phyloP scores from a whole-genome alignment of 768 basidiomycete genomes.

The Steccherinum ochraceum region DNA sequence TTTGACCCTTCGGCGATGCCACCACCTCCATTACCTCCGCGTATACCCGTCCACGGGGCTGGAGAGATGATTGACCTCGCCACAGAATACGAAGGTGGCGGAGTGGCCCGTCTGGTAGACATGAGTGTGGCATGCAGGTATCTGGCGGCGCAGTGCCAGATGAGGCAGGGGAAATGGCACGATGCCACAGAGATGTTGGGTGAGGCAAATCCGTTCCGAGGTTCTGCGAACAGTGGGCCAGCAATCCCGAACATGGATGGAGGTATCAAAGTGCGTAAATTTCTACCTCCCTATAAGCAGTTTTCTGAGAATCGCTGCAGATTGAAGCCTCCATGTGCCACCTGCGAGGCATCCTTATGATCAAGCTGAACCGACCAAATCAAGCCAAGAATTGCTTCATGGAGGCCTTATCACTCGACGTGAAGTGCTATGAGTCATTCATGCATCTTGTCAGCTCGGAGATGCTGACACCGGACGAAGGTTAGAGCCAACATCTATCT shows the following conservation, averaged over 20 bases:
- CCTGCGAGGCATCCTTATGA: constrained; percentile 87
- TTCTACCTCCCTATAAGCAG: background rate
- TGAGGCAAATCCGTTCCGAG: constrained; percentile 83
- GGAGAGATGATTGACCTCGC: constrained; percentile 67
- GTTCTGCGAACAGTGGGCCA: constrained; percentile 59
- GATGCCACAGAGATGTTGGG: constrained; percentile 92
- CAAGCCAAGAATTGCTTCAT: constrained; percentile 93
- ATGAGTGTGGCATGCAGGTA: constrained; percentile 95
- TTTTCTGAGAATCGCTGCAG: constrained; percentile 30
- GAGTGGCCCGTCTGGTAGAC: constrained; percentile 75
- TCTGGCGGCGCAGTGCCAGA: constrained; percentile 93
- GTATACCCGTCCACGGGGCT: constrained; percentile 62
- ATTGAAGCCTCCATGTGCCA: constrained; percentile 98
- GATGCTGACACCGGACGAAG: constrained; percentile 96
- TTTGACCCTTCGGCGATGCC: constrained; percentile 9
- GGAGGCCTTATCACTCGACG: constrained; percentile 91
- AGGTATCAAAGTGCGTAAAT: constrained; percentile 76
- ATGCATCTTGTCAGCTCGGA: constrained; percentile 84
- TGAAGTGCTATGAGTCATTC: constrained; percentile 96
- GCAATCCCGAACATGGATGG: constrained; percentile 81
- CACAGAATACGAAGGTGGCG: constrained; percentile 51
- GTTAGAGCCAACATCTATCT: constrained; percentile 34
- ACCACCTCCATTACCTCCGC: constrained; percentile 27
- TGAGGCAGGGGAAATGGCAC: constrained; percentile 85
- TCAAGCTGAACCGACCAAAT: constrained; percentile 85